These are phyloP conservation scores for Puccinellia tenuiflora DNA, from an alignment of 176 grass and related monocot genomes.

Conservation along the genomic window DNA sequence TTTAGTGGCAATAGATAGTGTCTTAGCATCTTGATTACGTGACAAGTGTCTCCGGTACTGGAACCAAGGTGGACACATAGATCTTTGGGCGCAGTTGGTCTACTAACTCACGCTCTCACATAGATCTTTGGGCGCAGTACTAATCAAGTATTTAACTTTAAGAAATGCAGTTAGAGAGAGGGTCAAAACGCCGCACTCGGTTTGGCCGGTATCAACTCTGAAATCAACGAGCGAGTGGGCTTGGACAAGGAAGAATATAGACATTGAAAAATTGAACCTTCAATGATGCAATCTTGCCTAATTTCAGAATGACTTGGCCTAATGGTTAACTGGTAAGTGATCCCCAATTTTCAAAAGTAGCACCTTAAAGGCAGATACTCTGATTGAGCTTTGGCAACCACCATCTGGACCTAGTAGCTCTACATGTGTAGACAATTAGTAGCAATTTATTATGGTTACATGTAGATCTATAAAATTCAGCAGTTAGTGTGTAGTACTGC, in stretches of 20 bases:
- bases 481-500: neutral
- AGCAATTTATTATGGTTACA: neutral
- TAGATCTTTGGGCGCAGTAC: neutral
- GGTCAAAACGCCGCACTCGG: slow-evolving; percentile 36
- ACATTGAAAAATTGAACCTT: slow-evolving; percentile 1
- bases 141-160: neutral
- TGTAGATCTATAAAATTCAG: slow-evolving; percentile 15
- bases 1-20: slow-evolving; percentile 10
- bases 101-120: neutral
- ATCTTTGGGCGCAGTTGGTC: neutral
- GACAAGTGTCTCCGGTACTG: neutral
- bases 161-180: neutral
- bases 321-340: slow-evolving; percentile 24
- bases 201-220: slow-evolving; percentile 29
- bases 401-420: neutral
- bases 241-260: slow-evolving; percentile 5
- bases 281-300: slow-evolving; percentile 38
- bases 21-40: neutral
- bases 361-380: slow-evolving; percentile 24
- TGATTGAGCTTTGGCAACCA: slow-evolving; percentile 42
- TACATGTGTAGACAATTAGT: neutral
- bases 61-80: neutral
- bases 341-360: slow-evolving; percentile 25
- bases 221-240: neutral
- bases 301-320: slow-evolving; percentile 25